Conservation (phyloP, 805 yeast genomes). For the Naumovozyma baii region DNA sequence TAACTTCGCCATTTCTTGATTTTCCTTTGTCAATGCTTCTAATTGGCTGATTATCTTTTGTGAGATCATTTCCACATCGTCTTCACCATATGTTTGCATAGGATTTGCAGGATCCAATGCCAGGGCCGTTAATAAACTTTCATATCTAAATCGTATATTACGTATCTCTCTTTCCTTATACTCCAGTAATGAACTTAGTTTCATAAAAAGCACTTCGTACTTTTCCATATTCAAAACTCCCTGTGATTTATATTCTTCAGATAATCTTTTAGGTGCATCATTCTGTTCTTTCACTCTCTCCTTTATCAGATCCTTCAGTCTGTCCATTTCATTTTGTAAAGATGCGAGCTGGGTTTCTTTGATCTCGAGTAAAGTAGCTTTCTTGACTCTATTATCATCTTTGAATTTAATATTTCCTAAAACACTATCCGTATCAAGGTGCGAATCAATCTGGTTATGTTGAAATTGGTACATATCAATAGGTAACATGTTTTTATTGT, state of each 20-base stretch:
- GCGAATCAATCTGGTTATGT: background rate
- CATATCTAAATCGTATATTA: slow-evolving; percentile 23
- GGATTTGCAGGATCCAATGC: slow-evolving; percentile 41
- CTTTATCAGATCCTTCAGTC: slow-evolving; percentile 21
- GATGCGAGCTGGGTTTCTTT: slow-evolving; percentile 44
- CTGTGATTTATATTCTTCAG: background rate
- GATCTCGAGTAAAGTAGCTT: slow-evolving; percentile 30
- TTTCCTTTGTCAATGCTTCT: slow-evolving; percentile 54
- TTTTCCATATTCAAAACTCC: background rate
- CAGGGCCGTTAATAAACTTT: slow-evolving; percentile 49
- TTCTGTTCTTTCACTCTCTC: background rate
- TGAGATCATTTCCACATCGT: slow-evolving; percentile 65
- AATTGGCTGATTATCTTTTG: slow-evolving; percentile 61
- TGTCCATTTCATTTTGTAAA: slow-evolving; percentile 37
- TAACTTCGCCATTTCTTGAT: slow-evolving; percentile 59
- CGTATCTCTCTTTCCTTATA: background rate
- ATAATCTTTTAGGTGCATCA: background rate
- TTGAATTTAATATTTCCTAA: background rate
- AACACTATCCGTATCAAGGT: slow-evolving; percentile 27
- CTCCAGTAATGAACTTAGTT: background rate
- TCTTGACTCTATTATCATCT: background rate
- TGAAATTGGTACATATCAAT: background rate
- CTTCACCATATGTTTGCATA: slow-evolving; percentile 46
- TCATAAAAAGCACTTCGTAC: background rate
- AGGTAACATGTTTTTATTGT: background rate